Percentiles rank a stretch among this genome's conserved stretches.
Conservation (phyloP, 768 basidiomycete species). For the Gymnopilus dilepis region DNA sequence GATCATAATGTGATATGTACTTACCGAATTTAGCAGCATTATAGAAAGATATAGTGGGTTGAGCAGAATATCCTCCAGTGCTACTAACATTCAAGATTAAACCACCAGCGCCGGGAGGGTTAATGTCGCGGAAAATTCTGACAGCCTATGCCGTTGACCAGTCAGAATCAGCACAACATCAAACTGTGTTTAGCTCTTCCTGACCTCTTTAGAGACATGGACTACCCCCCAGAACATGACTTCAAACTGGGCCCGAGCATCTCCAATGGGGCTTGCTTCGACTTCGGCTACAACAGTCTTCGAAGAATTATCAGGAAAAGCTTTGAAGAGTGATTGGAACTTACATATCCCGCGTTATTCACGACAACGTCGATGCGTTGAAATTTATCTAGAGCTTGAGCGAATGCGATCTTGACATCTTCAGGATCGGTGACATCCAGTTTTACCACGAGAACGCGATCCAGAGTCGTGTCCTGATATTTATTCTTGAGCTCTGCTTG, state of each 20-base stretch:
- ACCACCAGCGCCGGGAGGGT: neutral
- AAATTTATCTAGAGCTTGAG: slow-evolving; percentile 6
- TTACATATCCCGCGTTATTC: slow-evolving; percentile 13
- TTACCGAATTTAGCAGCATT: slow-evolving; percentile 1
- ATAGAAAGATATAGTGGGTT: neutral
- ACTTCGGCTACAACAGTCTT: neutral
- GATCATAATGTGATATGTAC: neutral
- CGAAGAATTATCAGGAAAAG: neutral
- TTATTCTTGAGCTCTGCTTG: neutral
- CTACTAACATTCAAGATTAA: slow-evolving; percentile 2
- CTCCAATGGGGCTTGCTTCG: neutral
- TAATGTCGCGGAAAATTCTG: slow-evolving; percentile 3
- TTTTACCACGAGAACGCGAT: neutral
- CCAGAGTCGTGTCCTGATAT: neutral
- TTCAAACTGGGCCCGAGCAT: neutral
- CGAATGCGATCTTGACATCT: slow-evolving; percentile 20
- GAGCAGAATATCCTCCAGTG: neutral
- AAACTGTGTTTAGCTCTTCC: no score
- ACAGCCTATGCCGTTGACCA: neutral
- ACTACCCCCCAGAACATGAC: slow-evolving; percentile 4
- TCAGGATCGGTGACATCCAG: slow-evolving; percentile 16
- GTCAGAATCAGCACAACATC: no score
- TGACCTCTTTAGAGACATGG: slow-evolving; percentile 1
- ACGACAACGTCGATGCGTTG: slow-evolving; percentile 12
- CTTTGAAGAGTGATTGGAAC: neutral